Conservation (phyloP, 2,329 filamentous ascomycete species). For the Phyllosticta capitalensis region DNA sequence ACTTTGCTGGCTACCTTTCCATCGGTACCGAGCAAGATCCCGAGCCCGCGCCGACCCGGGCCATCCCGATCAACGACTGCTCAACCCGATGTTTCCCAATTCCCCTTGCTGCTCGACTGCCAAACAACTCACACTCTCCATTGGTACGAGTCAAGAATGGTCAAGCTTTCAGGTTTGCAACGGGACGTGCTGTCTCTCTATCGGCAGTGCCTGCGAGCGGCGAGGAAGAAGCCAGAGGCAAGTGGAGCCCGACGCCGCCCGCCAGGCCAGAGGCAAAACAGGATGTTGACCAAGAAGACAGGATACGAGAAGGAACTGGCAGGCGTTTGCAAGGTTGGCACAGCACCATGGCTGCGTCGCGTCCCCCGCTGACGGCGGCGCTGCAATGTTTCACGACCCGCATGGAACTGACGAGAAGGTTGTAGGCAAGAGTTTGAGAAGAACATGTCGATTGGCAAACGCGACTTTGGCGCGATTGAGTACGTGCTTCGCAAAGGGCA, state of each 20-base stretch:
- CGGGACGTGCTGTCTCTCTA: constrained; percentile 81
- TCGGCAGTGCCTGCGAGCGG: constrained; percentile 72
- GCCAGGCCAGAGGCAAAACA: constrained; percentile 12
- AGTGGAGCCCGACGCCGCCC: constrained; percentile 30
- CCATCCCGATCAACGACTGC: not conserved
- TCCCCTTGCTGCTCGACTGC: not conserved
- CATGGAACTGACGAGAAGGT: constrained; percentile 4
- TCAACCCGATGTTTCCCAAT: not conserved
- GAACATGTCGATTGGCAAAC: constrained; percentile 60
- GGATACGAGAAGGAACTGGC: constrained; percentile 52
- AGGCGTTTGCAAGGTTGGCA: constrained; percentile 51
- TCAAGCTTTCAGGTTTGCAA: constrained; percentile 74
- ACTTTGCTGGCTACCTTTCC: not conserved
- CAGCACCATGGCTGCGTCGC: not conserved
- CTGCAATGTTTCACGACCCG: not conserved
- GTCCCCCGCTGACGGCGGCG: not conserved
- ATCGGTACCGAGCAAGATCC: not conserved
- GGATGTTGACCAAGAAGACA: constrained; percentile 22
- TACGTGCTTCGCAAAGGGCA: constrained; percentile 73
- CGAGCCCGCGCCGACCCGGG: not conserved
- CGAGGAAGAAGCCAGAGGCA: constrained; percentile 70
- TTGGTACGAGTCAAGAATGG: constrained; percentile 17
- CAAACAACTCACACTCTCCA: not conserved
- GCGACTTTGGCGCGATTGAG: constrained; percentile 79
- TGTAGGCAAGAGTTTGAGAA: constrained; percentile 67